phyloP scores from a whole-genome alignment of 208 protist genomes.

The Kentomonas sorsogonicus region DNA sequence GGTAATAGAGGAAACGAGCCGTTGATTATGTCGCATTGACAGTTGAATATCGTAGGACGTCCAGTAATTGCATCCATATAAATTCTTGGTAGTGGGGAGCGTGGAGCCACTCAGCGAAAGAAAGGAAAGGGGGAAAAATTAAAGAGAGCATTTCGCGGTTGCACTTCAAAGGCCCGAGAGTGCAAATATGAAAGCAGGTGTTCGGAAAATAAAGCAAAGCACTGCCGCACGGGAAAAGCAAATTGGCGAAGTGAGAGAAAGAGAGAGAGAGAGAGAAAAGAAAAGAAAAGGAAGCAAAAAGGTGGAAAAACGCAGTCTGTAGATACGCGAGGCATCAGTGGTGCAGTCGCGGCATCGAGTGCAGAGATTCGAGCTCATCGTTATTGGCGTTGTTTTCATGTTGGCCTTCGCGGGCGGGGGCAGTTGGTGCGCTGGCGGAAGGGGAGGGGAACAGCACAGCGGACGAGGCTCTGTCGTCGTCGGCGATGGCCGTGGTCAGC shows the following conservation, averaged over 20 bases:
- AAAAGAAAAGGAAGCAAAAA: background rate
- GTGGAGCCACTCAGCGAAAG: background rate
- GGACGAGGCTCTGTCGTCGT: slow-evolving; percentile 2
- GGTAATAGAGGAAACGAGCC: too few species aligned
- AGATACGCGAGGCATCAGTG: background rate
- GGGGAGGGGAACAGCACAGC: background rate
- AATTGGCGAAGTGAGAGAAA: background rate
- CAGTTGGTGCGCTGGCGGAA: too few species aligned
- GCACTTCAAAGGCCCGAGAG: background rate
- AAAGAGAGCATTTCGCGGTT: background rate
- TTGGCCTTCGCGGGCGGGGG: too few species aligned
- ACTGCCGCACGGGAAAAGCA: background rate
- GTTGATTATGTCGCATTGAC: too few species aligned
- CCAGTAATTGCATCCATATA: too few species aligned
- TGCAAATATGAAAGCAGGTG: too few species aligned
- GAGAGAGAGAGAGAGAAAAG: background rate
- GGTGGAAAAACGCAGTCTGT: background rate
- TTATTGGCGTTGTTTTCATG: too few species aligned
- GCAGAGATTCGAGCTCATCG: too few species aligned
- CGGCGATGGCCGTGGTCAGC: slow-evolving; percentile 13
- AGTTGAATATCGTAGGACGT: too few species aligned
- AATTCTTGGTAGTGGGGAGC: background rate
- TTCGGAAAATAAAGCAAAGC: too few species aligned
- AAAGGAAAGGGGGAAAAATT: background rate
- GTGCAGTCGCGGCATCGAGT: background rate